phyloP scores from a whole-genome alignment of 345 rosid genomes.

The Rhodamnia argentea region DNA sequence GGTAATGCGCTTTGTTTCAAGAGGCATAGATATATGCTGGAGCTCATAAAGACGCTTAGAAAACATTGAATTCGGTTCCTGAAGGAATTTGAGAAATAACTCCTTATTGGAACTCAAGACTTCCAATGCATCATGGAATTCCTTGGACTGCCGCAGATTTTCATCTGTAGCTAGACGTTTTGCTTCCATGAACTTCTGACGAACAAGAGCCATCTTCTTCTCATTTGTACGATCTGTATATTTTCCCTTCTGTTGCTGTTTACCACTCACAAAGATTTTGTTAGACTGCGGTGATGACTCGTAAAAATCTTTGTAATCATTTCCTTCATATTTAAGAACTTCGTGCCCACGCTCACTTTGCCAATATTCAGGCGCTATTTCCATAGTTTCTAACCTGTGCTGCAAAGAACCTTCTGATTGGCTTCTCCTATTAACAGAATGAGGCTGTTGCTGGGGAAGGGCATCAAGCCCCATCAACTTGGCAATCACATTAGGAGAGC shows the following conservation, averaged over 20 bases:
- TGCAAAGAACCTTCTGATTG: conserved; percentile 41
- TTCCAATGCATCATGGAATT: conserved; percentile 76
- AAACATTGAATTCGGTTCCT: conserved; percentile 66
- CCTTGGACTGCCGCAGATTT: conserved; percentile 64
- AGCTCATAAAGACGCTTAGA: conserved; percentile 40
- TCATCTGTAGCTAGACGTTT: conserved; percentile 68
- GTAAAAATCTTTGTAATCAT: conserved; percentile 46
- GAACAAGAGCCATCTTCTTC: conserved; percentile 65
- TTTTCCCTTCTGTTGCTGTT: conserved; percentile 37
- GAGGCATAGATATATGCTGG: conserved; percentile 46
- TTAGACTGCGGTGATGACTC: conserved; percentile 56
- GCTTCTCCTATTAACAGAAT: conserved; percentile 37
- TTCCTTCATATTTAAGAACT: conserved; percentile 18
- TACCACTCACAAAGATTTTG: conserved; percentile 29
- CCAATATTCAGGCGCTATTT: conserved; percentile 26
- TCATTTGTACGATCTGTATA: conserved; percentile 18
- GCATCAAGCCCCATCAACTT: conserved; percentile 97
- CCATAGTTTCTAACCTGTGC: conserved; percentile 44
- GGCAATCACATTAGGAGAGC: conserved; percentile 72
- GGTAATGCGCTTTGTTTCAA: conserved; percentile 74
- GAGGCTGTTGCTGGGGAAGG: conserved; percentile 46
- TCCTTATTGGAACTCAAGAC: conserved; percentile 72
- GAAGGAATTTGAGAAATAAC: conserved; percentile 57
- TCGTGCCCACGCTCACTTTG: conserved; percentile 30
- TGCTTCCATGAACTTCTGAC: conserved; percentile 79